Evolutionary conservation across 257 asterid genomes (phyloP), one percentile per base, ranked within the genome.

Genomic region (Solanum boliviense): DNA sequence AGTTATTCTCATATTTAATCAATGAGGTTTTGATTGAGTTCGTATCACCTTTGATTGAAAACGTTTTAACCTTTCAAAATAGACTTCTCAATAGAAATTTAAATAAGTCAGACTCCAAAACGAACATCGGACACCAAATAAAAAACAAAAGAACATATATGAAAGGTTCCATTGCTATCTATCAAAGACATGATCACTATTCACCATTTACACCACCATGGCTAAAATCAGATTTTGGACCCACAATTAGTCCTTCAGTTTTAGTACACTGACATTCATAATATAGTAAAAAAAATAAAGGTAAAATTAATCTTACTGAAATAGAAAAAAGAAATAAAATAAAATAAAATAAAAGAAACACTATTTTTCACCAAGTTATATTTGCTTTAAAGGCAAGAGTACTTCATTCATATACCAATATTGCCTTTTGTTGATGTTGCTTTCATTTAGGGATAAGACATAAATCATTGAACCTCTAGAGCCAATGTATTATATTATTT

Each of bases 311-410:
- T 31, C 5, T 81, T 48, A 18, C 41, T 10, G 11, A 82, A 82
- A 46, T 31, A 5, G 12, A 82, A 70, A 82, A 79, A 78, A 36
- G 21, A 36, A 23, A 11, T 23, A 5, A 39, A 78, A 78, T 25
- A n/a, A 76, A 25, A 13, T 6, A 25, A 79, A 27, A 13, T 7
- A 41, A 72, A 16, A 70, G 9, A 70, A 25, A 2, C 27, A 39
- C 60, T 39, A 11, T 9, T 73, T 44, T 52, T 52, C 38, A 81
- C n/a, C 5, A 27, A 79, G 20, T 29, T 82, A 82, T 82, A 56
- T 82, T 82, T 82, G 68, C 67, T 82, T 82, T 82, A 48, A 82
- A 82, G 86, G 86, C 86, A 82, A 82, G 71, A 82, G 70, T 48
- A 10, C 27, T 31, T 82, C 68, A 52, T 23, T 48, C 86, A 48